Percentiles rank a stretch among this genome's conserved stretches.
These are phyloP conservation scores for Vachellia collinsii DNA, from an alignment of 306 rosid genomes.

Conservation along the genomic window DNA sequence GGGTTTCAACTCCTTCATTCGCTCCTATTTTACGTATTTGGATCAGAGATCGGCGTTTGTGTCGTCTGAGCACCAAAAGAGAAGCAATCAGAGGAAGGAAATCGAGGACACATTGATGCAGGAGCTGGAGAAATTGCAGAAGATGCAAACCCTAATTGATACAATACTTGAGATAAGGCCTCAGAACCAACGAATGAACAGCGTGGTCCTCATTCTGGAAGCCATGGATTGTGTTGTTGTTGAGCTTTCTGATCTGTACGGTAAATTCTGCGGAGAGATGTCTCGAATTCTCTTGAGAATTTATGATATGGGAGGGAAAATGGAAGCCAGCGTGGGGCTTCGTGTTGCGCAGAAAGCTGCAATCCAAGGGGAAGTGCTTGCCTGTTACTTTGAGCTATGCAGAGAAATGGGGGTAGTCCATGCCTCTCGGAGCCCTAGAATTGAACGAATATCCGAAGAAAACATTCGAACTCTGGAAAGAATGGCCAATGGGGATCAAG, in stretches of 20 bases:
- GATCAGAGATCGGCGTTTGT: conserved; percentile 46
- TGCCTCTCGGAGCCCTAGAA: conserved; percentile 45
- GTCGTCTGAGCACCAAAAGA: conserved; percentile 15
- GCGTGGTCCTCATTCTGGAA: conserved; percentile 53
- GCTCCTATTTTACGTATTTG: conserved; percentile 59
- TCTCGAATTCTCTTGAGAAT: conserved; percentile 45
- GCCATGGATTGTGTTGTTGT: conserved; percentile 76
- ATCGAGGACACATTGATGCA: conserved; percentile 48
- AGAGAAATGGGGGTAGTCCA: conserved; percentile 55
- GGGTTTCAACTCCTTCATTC: conserved; percentile 57
- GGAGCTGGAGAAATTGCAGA: conserved; percentile 49
- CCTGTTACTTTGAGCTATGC: conserved; percentile 49
- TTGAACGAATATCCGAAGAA: conserved; percentile 52
- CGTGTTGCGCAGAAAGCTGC: conserved; percentile 44
- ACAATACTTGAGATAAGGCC: conserved; percentile 62
- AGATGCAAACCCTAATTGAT: conserved; percentile 53
- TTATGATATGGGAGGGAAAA: conserved; percentile 43
- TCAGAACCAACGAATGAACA: conserved; percentile 23
- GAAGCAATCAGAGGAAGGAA: conserved; percentile 12
- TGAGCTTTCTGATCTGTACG: conserved; percentile 60
- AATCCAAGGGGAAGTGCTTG: conserved; percentile 57
- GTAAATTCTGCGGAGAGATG: conserved; percentile 44
- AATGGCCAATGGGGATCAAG: conserved; percentile 38
- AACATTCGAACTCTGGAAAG: conserved; percentile 46
- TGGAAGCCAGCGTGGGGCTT: conserved; percentile 55